Conservation (phyloP, 805 yeast species). For the Candida piceae region DNA sequence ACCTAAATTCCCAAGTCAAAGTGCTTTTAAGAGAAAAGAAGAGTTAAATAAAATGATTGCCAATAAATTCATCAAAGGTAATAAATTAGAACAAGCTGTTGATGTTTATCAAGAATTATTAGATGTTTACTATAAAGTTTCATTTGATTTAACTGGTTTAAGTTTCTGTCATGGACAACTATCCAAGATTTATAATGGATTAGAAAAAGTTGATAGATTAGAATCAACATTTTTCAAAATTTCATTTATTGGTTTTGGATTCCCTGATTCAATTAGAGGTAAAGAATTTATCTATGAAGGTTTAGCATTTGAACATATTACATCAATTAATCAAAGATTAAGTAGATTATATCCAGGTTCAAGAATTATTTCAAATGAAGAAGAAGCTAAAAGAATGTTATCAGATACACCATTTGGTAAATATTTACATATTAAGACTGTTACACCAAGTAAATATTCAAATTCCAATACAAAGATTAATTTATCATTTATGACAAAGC, state of each 20-base stretch:
- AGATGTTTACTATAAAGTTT: conserved; percentile 64
- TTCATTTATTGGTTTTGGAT: conserved; percentile 77
- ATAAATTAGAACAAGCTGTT: conserved; percentile 73
- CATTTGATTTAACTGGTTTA: conserved; percentile 72
- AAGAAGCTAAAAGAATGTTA: conserved; percentile 47
- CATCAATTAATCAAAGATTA: conserved; percentile 74
- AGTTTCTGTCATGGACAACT: conserved; percentile 65
- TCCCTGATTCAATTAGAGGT: conserved; percentile 72
- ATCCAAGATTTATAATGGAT: conserved; percentile 59
- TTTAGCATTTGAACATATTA: conserved; percentile 78
- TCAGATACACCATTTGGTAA: conserved; percentile 62
- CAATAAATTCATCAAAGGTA: conserved; percentile 60
- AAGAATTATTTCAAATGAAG: conserved; percentile 51
- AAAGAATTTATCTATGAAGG: conserved; percentile 82
- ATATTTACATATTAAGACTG: conserved; percentile 64
- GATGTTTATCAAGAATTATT: conserved; percentile 73
- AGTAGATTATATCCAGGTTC: conserved; percentile 79
- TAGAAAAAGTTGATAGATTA: conserved; percentile 65
- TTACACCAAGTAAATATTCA: conserved; percentile 56
- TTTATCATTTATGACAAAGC: conserved; percentile 58
- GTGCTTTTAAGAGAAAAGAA: conserved; percentile 78
- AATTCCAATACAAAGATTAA: conserved; percentile 27
- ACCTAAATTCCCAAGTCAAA: conserved; percentile 76
- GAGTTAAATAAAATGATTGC: conserved; percentile 66
- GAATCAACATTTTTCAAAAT: conserved; percentile 78